Evolutionary conservation across 352 stramenopile species (phyloP).

Genomic region (Phytophthora meadii): DNA sequence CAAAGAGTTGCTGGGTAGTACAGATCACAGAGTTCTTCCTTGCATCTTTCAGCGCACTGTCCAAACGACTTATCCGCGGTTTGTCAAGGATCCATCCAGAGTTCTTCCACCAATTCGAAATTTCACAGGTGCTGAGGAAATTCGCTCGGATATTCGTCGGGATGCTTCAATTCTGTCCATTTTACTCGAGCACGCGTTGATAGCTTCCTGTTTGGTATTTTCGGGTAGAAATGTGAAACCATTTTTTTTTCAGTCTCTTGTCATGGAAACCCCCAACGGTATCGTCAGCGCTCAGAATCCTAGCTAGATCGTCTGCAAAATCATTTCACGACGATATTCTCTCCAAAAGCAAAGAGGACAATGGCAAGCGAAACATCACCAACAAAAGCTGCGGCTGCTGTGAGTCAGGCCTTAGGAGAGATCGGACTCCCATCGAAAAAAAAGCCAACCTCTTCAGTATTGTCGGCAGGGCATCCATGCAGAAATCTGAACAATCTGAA

Average conservation of each 20-base stretch:
- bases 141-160: slow-evolving; percentile 1
- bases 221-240: slow-evolving; percentile 26
- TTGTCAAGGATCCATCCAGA: not conserved
- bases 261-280: slow-evolving; percentile 25
- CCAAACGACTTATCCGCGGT: slow-evolving; percentile 21
- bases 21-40: slow-evolving; percentile 4
- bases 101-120: slow-evolving; percentile 1
- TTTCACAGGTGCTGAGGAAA: slow-evolving; percentile 13
- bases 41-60: slow-evolving; percentile 29
- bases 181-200: not conserved
- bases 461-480: slow-evolving; percentile 2
- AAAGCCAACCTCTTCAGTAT: slow-evolving; percentile 17
- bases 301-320: not conserved
- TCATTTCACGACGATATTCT: slow-evolving; percentile 3
- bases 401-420: slow-evolving; percentile 50
- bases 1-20: slow-evolving; percentile 6
- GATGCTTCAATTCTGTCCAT: slow-evolving; percentile 17
- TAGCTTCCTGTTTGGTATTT: slow-evolving; percentile 22
- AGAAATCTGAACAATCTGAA: slow-evolving; percentile 10
- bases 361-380: slow-evolving; percentile 24
- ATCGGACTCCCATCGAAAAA: slow-evolving; percentile 20
- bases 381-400: slow-evolving; percentile 42
- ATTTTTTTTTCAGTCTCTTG: slow-evolving; percentile 7
- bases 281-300: slow-evolving; percentile 3
- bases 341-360: not conserved